Percentiles rank a stretch among this genome's conserved stretches.
Evolutionary conservation across 179 eudicot species (phyloP).

Genomic region (Amaranthus tricolor): DNA sequence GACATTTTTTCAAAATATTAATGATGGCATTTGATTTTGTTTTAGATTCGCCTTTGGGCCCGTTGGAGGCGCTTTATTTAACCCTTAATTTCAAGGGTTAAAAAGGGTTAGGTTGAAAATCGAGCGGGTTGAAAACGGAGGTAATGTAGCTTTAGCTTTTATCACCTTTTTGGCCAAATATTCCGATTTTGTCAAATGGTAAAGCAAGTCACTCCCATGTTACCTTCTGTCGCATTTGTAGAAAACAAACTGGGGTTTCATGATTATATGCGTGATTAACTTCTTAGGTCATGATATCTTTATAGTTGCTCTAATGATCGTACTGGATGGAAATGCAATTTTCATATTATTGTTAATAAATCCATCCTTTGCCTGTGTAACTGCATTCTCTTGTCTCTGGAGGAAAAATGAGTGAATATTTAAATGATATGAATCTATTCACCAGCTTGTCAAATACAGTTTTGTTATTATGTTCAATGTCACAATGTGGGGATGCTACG

Average conservation of each 20-base stretch:
- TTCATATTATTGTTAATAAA: not conserved
- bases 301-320: not conserved
- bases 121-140: no score
- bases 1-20: no score
- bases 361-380: not conserved
- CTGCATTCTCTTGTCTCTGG: not conserved
- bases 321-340: not conserved
- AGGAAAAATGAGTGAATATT: not conserved
- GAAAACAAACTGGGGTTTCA: not conserved
- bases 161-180: no score
- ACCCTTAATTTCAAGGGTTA: no score
- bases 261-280: not conserved
- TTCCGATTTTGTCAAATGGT: not conserved
- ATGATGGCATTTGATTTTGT: no score
- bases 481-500: conserved; percentile 96
- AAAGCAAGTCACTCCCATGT: not conserved
- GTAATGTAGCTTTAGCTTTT: no score
- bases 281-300: not conserved
- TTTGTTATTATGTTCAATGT: conserved; percentile 70
- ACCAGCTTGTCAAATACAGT: conserved; percentile 67
- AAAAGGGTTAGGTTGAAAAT: no score
- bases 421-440: conserved; percentile 14
- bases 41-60: no score
- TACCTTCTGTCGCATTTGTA: not conserved
- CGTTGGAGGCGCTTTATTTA: no score